Evolutionary conservation across 176 grass and related monocot genomes (phyloP).

Genomic region (maize (Zea mays)): Zm-B73-REFERENCE-NAM-5.0 NC_050096.1:262986001-262986500

Average conservation of each 20-base stretch:
- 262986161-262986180: background rate
- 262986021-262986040: background rate
- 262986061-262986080: background rate
- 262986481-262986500: conserved; percentile 22
- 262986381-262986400: conserved; percentile 4
- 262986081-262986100: background rate
- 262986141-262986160: background rate
- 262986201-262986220: no score
- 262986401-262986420: background rate
- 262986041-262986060: background rate
- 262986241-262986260: background rate
- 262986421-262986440: background rate
- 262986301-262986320: background rate
- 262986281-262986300: background rate
- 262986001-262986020: background rate
- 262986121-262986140: background rate
- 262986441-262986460: background rate
- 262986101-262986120: background rate
- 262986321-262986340: conserved; percentile 10
- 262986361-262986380: background rate
- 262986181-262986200: background rate
- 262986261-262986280: background rate
- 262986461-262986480: background rate
- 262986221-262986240: background rate
- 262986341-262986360: background rate